Percentiles rank a stretch among this genome's conserved stretches.
phyloP scores from a whole-genome alignment of 2,329 filamentous ascomycete genomes.

The Alternaria rosae region DNA sequence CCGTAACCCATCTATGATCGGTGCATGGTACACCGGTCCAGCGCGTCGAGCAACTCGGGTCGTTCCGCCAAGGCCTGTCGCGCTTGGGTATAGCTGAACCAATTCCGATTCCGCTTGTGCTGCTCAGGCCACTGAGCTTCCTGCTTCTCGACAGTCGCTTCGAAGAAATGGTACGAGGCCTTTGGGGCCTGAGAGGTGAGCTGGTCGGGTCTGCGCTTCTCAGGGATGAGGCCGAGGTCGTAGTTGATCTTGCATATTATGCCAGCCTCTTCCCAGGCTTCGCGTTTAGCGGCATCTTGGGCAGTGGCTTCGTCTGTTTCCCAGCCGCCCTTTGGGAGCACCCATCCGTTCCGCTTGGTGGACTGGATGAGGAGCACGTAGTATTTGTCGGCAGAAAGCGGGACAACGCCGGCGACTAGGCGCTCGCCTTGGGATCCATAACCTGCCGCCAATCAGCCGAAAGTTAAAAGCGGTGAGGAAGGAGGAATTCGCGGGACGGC shows the following conservation, averaged over 20 bases:
- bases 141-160: constrained; percentile 86
- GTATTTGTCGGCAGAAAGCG: constrained; percentile 83
- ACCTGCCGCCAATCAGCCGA: constrained; percentile 62
- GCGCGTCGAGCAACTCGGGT: constrained; percentile 86
- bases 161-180: constrained; percentile 80
- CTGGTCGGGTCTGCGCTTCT: constrained; percentile 69
- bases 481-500: constrained; percentile 12
- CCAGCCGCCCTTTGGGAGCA: constrained; percentile 97
- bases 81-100: constrained; percentile 89
- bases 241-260: constrained; percentile 84
- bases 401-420: constrained; percentile 92
- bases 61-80: constrained; percentile 76
- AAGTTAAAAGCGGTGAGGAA: constrained; percentile 4
- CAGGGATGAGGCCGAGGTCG: constrained; percentile 85
- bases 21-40: constrained; percentile 75
- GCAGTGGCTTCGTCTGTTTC: constrained; percentile 90
- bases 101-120: constrained; percentile 87
- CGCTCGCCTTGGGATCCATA: constrained; percentile 93
- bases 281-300: constrained; percentile 81
- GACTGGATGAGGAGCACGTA: constrained; percentile 94
- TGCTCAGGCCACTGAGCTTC: constrained; percentile 91
- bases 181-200: constrained; percentile 71
- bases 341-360: constrained; percentile 89
- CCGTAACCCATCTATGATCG: constrained; percentile 34
- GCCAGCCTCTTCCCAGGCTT: constrained; percentile 98